Evolutionary conservation across 108 stramenopile species (phyloP).

Genomic region (Nitzschia sp.): DNA sequence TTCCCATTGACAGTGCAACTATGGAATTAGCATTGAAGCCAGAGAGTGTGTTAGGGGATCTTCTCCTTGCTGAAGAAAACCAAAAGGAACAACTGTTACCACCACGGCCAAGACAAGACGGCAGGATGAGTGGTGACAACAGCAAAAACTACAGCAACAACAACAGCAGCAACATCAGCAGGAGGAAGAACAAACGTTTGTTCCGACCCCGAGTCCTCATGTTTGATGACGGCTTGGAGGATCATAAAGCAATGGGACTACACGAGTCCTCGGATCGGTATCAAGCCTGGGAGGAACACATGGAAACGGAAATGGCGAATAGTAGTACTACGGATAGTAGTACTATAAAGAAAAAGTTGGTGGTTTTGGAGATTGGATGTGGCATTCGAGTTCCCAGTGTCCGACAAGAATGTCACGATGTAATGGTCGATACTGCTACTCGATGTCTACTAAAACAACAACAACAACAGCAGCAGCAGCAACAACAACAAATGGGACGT

Average conservation of each 20-base stretch:
- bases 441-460: constrained; percentile 1
- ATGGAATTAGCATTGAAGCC: neutral
- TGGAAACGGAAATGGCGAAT: constrained; percentile 31
- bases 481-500: too few species aligned
- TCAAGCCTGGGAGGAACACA: constrained; percentile 48
- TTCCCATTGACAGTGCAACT: constrained; percentile 1
- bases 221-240: constrained; percentile 23
- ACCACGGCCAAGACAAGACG: too few species aligned
- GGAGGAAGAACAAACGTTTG: neutral
- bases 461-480: too few species aligned
- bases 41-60: neutral
- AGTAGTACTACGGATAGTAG: constrained; percentile 5
- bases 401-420: constrained; percentile 52
- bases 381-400: constrained; percentile 55
- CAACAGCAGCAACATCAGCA: constrained; percentile 5
- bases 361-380: constrained; percentile 63
- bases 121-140: neutral
- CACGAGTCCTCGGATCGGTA: constrained; percentile 21
- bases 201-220: constrained; percentile 22
- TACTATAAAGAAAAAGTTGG: too few species aligned
- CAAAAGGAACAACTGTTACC: too few species aligned
- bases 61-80: too few species aligned
- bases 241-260: constrained; percentile 17
- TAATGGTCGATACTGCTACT: constrained; percentile 24
- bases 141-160: too few species aligned